These are phyloP conservation scores for Tinospora cordifolia DNA, from an alignment of 164 flowering plant species.

Conservation along the genomic window DNA sequence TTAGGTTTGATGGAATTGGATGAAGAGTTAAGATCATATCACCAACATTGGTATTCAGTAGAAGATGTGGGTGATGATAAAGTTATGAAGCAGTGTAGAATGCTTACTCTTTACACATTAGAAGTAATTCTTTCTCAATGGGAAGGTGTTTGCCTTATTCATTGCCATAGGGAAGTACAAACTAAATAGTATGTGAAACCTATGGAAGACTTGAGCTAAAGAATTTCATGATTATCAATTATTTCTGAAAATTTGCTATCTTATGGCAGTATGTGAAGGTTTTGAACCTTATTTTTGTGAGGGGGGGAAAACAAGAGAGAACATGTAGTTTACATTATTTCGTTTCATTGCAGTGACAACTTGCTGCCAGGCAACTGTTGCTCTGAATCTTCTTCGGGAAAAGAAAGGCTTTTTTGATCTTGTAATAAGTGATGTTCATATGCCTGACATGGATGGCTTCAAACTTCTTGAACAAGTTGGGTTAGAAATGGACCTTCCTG, in stretches of 20 bases:
- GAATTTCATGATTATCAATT: too few species aligned
- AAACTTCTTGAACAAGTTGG: conserved; percentile 85
- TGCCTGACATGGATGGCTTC: conserved; percentile 95
- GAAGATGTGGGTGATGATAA: too few species aligned
- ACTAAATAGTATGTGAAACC: not conserved
- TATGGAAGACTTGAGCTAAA: not conserved
- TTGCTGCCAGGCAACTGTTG: conserved; percentile 61
- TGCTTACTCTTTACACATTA: too few species aligned
- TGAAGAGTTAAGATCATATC: not conserved
- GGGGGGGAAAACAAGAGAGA: not conserved
- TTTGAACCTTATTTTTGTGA: not conserved
- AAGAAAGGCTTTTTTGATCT: conserved; percentile 70
- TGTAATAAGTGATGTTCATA: conserved; percentile 81
- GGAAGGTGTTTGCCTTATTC: not conserved
- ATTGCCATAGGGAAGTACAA: not conserved
- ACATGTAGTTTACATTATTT: not conserved
- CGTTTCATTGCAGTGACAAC: conserved; percentile 55
- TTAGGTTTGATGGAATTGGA: not conserved
- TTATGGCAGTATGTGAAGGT: not conserved
- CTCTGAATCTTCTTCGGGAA: conserved; percentile 62
- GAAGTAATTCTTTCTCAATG: not conserved
- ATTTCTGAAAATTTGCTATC: not conserved
- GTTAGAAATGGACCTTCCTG: conserved; percentile 87
- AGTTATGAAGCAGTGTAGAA: too few species aligned
- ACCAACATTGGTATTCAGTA: too few species aligned